Conservation (phyloP, 441 rosid genomes). For the Brassica balearica region DNA sequence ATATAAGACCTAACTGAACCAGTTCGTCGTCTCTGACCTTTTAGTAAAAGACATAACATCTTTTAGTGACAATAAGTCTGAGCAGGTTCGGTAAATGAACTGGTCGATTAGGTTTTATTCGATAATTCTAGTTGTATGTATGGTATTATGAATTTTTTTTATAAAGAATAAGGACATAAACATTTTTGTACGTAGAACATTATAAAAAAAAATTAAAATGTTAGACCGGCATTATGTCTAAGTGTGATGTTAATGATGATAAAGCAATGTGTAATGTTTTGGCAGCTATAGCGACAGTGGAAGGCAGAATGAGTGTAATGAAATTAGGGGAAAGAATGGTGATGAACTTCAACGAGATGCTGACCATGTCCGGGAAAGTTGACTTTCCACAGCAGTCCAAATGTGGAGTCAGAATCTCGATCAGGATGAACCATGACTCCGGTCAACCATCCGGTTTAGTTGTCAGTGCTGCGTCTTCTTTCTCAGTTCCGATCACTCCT, state of each 20-base stretch:
- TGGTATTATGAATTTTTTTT: not conserved
- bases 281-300: slow-evolving; percentile 39
- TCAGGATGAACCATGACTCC: slow-evolving; percentile 44
- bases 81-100: not conserved
- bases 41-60: not conserved
- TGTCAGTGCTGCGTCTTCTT: slow-evolving; percentile 64
- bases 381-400: slow-evolving; percentile 59
- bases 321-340: slow-evolving; percentile 68
- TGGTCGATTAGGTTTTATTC: not conserved
- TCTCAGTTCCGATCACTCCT: slow-evolving; percentile 59
- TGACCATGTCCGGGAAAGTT: slow-evolving; percentile 59
- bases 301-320: slow-evolving; percentile 57
- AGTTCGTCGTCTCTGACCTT: not conserved
- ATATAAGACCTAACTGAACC: not conserved
- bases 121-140: not conserved
- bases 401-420: slow-evolving; percentile 62
- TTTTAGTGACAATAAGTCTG: not conserved
- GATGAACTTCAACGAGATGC: slow-evolving; percentile 53
- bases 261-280: not conserved
- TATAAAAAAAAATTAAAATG: not conserved
- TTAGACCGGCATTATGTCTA: not conserved
- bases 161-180: not conserved
- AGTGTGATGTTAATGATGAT: slow-evolving; percentile 1
- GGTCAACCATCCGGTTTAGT: slow-evolving; percentile 64
- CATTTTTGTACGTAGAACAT: not conserved